Base-by-base conservation (phyloP, 306 rosid species). In the Gillenia trifoliata region DNA sequence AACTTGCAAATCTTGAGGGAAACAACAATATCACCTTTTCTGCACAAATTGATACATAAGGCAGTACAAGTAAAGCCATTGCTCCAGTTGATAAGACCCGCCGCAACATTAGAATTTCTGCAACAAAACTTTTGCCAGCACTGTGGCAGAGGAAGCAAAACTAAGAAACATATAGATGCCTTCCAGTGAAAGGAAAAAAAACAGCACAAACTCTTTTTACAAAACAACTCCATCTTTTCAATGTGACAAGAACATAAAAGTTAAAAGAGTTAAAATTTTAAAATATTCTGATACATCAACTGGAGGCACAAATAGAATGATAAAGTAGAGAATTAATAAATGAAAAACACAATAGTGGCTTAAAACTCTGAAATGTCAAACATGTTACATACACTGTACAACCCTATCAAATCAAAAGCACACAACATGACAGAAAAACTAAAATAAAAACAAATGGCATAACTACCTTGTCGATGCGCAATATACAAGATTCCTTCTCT, bases 101-200 rank as follows among this genome's bases (percentile, higher is more conserved):
- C 79, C 88, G 90, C 75, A 91, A 74, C 97, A 94, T 94, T 76
- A 94, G 83, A 85, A 91, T 91, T 83, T 94, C 98, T 70, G 98
- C 98, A 80, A 91, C 97, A 73, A 94, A 88, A 90, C 97, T 94
- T 86, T 94, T 94, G 68, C 97, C 97, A n/a, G 97, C 97, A 85
- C 98, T 94, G 92, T 77, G 30, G 77, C 77, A 79, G 82, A 64
- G 79, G 82, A 70, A 79, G 68, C 77, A 84, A 64, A 64, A 69
- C 77, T 70, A 77, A 55, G 30, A 41, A 72, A 79, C 67, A 71
- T 45, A 69, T 12, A 72, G 29, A 72, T 65, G 57, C 56, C 65
- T 68, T 64, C 70, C 68, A 8, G 41, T 36, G 41, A 36, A 28
- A 56, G 65, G 34, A 8, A 64, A 49, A 50, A 23, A 26, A 22